Evolutionary conservation across 768 basidiomycete species (phyloP), one percentile per base, ranked within the genome.

Genomic region (Mycena pura): DNA sequence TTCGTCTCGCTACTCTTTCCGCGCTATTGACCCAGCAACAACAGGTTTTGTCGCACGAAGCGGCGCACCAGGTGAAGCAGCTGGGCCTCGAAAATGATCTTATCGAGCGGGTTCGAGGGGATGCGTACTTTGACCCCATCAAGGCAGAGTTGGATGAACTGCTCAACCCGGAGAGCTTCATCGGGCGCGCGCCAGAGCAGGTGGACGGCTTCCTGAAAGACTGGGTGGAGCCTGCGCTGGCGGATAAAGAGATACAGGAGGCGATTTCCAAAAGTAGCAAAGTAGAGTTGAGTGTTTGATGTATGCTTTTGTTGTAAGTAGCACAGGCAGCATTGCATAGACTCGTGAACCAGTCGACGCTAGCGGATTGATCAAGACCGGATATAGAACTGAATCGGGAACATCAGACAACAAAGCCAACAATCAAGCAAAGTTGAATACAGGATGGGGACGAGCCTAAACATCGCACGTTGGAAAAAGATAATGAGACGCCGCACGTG

Each of bases 81-180:
- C 86, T 96, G 53, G 97, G 97, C 3, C 84, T 93, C 19, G 92
- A 95, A 77, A 99, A 99, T 76, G 96, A 99, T 75, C 82, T 99
- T 29, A 95, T 99, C 70, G 91, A 91, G 49, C 87, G 97, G 47
- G 85, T 99, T 62, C 84, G 84, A 57, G 76, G 76, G 41, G 91
- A 96, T 71, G 63, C 82, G n/a, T 99, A 96, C 81, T 99, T 99
- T 73, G 86, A 89, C 72, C 87, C 91, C 10, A 95, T 99, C 77
- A 90, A 90, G 69, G 80, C 70, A 48, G 84, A 96, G 45, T 81
- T 99, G 48, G 93, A 94, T 39, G 76, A 70, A 34, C 75, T 99
- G 66, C 80, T 99, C 60, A 89, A 98, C 46, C 95, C 97, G 27
- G 77, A 77, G 64, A 96, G 88, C 53, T 99, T 99, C 74, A 86